These are phyloP conservation scores for Hyaloscypha finlandica DNA, from an alignment of 495 filamentous ascomycete species.

Conservation along the genomic window DNA sequence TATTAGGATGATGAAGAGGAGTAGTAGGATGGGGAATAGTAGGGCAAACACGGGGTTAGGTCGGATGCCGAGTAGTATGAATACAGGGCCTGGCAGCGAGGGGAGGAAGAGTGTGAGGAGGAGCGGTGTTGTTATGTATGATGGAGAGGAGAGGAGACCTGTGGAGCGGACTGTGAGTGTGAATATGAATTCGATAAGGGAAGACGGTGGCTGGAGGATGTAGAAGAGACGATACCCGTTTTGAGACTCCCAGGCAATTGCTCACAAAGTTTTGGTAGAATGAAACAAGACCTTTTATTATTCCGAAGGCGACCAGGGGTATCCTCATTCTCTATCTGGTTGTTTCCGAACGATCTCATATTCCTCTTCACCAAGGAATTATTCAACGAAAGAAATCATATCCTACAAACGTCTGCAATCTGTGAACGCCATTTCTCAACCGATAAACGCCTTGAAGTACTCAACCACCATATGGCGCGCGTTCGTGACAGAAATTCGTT, in stretches of 20 bases:
- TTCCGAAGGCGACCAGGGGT: neutral
- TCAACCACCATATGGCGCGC: too few relatives aligned
- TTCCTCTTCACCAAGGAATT: too few relatives aligned
- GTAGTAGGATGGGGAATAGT: slow-evolving; percentile 2
- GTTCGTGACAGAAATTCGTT: too few relatives aligned
- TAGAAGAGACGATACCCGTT: neutral
- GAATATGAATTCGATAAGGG: neutral
- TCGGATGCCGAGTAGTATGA: neutral
- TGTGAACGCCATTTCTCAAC: too few relatives aligned
- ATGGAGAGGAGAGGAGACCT: neutral
- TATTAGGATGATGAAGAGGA: slow-evolving; percentile 7
- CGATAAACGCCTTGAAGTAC: too few relatives aligned
- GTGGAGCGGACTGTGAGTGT: neutral
- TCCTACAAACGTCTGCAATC: too few relatives aligned
- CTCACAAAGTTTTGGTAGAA: neutral
- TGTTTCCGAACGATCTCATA: neutral
- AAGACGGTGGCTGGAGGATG: neutral
- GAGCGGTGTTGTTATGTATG: neutral
- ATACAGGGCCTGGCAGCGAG: neutral
- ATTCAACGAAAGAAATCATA: too few relatives aligned
- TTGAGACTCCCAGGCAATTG: neutral
- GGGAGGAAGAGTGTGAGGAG: neutral
- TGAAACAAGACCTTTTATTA: neutral
- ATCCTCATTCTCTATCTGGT: neutral
- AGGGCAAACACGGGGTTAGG: neutral